phyloP scores from a whole-genome alignment of 257 asterid genomes.

The Fraxinus americana region DNA sequence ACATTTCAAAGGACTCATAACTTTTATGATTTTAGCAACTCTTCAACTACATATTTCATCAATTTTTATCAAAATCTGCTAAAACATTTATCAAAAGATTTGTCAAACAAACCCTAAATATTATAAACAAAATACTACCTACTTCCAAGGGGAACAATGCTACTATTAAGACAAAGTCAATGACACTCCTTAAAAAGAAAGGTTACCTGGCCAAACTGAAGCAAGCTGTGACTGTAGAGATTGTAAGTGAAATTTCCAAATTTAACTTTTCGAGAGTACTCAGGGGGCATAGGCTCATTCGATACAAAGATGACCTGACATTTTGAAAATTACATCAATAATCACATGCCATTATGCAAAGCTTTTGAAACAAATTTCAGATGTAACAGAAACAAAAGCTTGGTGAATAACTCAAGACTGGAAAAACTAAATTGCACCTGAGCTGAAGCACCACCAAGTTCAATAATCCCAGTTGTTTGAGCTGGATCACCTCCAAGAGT shows the following conservation, averaged over 20 bases:
- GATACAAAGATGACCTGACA: conserved; percentile 86
- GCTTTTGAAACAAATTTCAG: background rate
- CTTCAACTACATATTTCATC: too few species aligned
- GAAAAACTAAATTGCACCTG: conserved; percentile 61
- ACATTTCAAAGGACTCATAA: too few species aligned
- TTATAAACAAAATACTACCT: background rate
- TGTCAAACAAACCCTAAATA: background rate
- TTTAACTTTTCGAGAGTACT: conserved; percentile 57
- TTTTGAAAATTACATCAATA: conserved; percentile 11
- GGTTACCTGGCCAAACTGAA: conserved; percentile 93
- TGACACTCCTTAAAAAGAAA: conserved; percentile 15
- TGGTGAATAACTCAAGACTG: background rate
- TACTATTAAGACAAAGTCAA: background rate
- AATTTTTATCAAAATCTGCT: too few species aligned
- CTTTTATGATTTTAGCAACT: too few species aligned
- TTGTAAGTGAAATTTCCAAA: conserved; percentile 78
- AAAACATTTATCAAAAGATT: too few species aligned
- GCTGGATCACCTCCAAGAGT: conserved; percentile 85
- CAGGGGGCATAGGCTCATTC: conserved; percentile 73
- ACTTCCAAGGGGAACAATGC: conserved; percentile 5
- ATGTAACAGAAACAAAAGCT: background rate
- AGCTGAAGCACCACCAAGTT: conserved; percentile 99
- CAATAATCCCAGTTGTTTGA: conserved; percentile 91
- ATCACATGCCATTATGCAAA: background rate
- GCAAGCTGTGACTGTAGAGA: conserved; percentile 96